These are phyloP conservation scores for Xanthoparmelia taractica DNA, from an alignment of 495 filamentous ascomycete genomes.

Conservation along the genomic window DNA sequence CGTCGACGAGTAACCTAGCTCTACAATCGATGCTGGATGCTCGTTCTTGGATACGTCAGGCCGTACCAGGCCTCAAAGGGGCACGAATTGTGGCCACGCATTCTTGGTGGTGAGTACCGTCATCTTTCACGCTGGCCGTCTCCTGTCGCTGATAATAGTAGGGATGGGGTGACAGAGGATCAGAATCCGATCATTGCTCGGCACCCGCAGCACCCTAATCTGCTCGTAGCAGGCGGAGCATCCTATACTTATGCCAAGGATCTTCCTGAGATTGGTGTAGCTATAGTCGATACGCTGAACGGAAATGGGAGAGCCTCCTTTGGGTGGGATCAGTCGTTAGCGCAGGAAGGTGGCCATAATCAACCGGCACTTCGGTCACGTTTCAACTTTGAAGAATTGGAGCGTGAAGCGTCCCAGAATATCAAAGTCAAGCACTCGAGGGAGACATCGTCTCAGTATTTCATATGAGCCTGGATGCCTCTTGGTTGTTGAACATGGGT, in stretches of 20 bases:
- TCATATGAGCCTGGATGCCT: no score
- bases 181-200: background rate
- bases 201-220: background rate
- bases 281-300: background rate
- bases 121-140: background rate
- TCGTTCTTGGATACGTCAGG: background rate
- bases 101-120: background rate
- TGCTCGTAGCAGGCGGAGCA: background rate
- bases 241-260: conserved; percentile 4
- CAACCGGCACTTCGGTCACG: background rate
- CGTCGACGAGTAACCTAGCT: background rate
- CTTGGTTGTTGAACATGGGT: no score
- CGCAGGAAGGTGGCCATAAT: background rate
- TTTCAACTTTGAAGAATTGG: background rate
- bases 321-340: background rate
- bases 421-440: no score
- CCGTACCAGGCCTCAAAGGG: background rate
- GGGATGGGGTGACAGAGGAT: background rate
- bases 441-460: no score
- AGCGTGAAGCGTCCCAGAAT: background rate
- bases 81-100: background rate
- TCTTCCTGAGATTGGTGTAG: background rate
- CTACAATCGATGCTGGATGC: background rate
- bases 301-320: background rate
- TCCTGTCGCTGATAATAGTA: background rate